Evolutionary conservation across 2,329 filamentous ascomycete genomes (phyloP).

Genomic region (Davidsoniella australis): DNA sequence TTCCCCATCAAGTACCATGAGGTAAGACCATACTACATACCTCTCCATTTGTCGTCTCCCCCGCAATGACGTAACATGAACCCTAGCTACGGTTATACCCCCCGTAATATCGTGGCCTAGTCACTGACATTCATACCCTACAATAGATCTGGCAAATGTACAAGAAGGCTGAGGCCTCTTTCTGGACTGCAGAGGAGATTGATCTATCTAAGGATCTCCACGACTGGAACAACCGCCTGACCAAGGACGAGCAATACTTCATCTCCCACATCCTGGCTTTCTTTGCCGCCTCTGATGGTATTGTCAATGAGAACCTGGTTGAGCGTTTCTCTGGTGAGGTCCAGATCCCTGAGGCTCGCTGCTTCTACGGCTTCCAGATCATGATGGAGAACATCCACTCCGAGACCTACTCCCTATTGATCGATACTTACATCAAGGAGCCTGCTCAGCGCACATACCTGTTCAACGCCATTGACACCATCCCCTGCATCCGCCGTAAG

Average conservation of each 20-base stretch:
- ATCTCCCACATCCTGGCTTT: slow-evolving; percentile 97
- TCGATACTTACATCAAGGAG: slow-evolving; percentile 99
- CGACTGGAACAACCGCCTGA: slow-evolving; percentile 97
- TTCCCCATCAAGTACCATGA: slow-evolving; percentile 99
- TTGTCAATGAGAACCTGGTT: slow-evolving; percentile 98
- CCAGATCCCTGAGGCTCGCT: slow-evolving; percentile 91
- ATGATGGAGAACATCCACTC: slow-evolving; percentile 99
- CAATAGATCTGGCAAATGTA: slow-evolving; percentile 98
- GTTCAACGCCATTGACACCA: slow-evolving; percentile 98
- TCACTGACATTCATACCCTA: neutral
- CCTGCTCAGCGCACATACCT: slow-evolving; percentile 82
- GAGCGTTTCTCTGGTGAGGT: slow-evolving; percentile 96
- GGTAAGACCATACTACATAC: slow-evolving; percentile 39
- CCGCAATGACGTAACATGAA: neutral
- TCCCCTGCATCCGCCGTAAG: slow-evolving; percentile 96
- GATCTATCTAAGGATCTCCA: slow-evolving; percentile 97
- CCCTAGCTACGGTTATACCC: neutral
- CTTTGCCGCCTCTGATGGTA: slow-evolving; percentile 96
- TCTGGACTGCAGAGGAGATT: slow-evolving; percentile 99
- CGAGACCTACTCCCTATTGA: slow-evolving; percentile 96
- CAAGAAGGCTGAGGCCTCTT: slow-evolving; percentile 98
- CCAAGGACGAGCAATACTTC: slow-evolving; percentile 95
- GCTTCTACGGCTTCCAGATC: slow-evolving; percentile 99
- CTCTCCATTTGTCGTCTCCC: neutral
- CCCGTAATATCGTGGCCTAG: neutral